Evolutionary conservation across 1,284 basidiomycete genomes (phyloP), one percentile per base, ranked within the genome.

Genomic region (Leccinum cinnamomeum): DNA sequence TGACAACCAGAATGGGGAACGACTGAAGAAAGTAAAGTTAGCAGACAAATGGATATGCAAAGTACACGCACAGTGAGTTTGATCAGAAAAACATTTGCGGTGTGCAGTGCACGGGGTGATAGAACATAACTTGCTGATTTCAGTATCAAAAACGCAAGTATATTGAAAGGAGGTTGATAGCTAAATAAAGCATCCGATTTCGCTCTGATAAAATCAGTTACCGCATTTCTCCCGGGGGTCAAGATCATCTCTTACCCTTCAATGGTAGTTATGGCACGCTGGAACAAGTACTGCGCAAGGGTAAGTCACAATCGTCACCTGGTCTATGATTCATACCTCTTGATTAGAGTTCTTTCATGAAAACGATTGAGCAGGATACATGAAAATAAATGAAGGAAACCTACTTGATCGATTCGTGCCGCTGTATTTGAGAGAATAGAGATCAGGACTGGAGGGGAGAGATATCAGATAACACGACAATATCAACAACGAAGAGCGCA

Each of bases 151-250:
- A 94, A 88, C 0, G 94, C 94, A 37, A 91, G 75, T 33, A 93
- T 79, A 68, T 92, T 93, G 81, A 93, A 93, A 0, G 93, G 92
- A 2, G 91, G 92, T 67, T 94, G 88, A 72, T 95, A 96, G 57
- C 90, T 93, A 78, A 96, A 94, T n/a, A 97, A 79, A 0, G 91
- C 91, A 73, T 95, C 93, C 6, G 88, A 88, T 74, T 94, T 94
- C 71, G 94, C 90, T 8, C 91, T 92, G 65, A 55, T 41, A 39
- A 33, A 39, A 18, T 60, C 44, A 30, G 23, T 66, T 12, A 66
- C 56, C 53, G 35, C 39, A 30, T 48, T 51, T 28, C 8, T 39
- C 16, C 53, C 30, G 4, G 48, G 41, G 12, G 7, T 20, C 10
- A 57, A 41, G 8, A 35, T 20, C 7, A 55, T 23, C 5, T 64